Base-by-base conservation (phyloP, 2,329 filamentous ascomycete genomes). In the Zarea fungicola region DNA sequence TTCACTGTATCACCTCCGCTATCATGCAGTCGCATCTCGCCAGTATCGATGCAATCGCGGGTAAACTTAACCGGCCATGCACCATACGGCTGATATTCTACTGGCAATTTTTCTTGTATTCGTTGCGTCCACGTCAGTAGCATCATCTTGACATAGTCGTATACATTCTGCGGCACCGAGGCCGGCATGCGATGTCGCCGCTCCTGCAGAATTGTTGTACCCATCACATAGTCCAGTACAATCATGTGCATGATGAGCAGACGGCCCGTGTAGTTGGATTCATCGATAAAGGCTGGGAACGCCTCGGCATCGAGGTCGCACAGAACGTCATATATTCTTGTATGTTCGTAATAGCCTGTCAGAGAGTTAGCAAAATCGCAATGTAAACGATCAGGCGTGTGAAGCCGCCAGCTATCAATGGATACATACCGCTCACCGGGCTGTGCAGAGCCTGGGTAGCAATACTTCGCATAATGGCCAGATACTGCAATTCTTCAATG, bases 71-170 rank as follows among this genome's bases (percentile, higher is more conserved):
- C 35, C 9, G 61, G 62, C 62, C 67, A 70, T 9, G 61, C 50
- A 1, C 68, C 57, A 47, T 70, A 66, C 13, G 53, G 40, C 1
- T 54, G 56, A 45, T 68, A 65, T 28, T 64, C 51, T 2, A 29
- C 49, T 8, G 61, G 65, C 29, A 68, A 57, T 1, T 61, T 56
- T 5, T 58, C 54, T 8, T 64, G 61, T 10, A 73, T 65, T 23
- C 57, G 52, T 34, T 67, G 60, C 0, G 63, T 59, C 71, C 73
- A 75, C 11, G 67, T 57, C 32, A 68, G 58, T 4, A 63, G 65
- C 51, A 63, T 61, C 19, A 52, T 54, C 21, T 60, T 60, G 32
- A 59, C 53, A 16, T 51, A 55, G 16, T 58, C 52, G 11, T 54
- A 52, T 0, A 58, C 56, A 25, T 56, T 55, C 8, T 53, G 41